Evolutionary conservation across 345 rosid genomes (phyloP).

Genomic region (Lepidium didymum): DNA sequence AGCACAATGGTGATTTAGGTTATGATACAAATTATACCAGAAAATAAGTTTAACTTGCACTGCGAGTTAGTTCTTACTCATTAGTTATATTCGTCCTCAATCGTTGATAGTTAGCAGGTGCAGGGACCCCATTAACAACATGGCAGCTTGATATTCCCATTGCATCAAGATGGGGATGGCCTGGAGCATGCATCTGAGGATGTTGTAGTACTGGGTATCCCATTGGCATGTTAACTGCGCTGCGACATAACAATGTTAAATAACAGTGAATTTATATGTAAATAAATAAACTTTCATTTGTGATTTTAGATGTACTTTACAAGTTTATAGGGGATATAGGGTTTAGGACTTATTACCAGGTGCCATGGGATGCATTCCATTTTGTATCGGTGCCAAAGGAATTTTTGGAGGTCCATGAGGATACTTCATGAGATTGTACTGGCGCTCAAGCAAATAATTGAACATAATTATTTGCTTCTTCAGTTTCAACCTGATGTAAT

Average conservation of each 20-base stretch:
- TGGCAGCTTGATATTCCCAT: conserved; percentile 92
- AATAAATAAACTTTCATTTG: neutral
- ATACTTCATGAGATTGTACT: conserved; percentile 85
- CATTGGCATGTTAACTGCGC: conserved; percentile 96
- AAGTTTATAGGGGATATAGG: neutral
- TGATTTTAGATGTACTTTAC: neutral
- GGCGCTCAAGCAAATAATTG: conserved; percentile 90
- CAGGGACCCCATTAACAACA: conserved; percentile 97
- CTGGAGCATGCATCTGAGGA: conserved; percentile 69
- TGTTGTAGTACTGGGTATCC: conserved; percentile 95
- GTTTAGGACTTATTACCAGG: conserved; percentile 52
- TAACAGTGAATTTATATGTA: neutral
- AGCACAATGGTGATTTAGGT: neutral
- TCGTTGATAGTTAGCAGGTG: conserved; percentile 76
- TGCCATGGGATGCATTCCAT: conserved; percentile 83
- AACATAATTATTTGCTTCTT: conserved; percentile 88
- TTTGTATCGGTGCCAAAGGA: conserved; percentile 81
- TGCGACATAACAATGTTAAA: conserved; percentile 19
- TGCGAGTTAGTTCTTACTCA: conserved; percentile 51
- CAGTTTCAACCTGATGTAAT: conserved; percentile 85
- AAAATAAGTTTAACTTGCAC: neutral
- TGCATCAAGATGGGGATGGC: conserved; percentile 76
- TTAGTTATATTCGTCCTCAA: conserved; percentile 67
- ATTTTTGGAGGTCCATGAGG: conserved; percentile 58
- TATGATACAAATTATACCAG: neutral